These are phyloP conservation scores for Verruconis gallopava DNA, from an alignment of 2,329 filamentous ascomycete species.

Conservation along the genomic window DNA sequence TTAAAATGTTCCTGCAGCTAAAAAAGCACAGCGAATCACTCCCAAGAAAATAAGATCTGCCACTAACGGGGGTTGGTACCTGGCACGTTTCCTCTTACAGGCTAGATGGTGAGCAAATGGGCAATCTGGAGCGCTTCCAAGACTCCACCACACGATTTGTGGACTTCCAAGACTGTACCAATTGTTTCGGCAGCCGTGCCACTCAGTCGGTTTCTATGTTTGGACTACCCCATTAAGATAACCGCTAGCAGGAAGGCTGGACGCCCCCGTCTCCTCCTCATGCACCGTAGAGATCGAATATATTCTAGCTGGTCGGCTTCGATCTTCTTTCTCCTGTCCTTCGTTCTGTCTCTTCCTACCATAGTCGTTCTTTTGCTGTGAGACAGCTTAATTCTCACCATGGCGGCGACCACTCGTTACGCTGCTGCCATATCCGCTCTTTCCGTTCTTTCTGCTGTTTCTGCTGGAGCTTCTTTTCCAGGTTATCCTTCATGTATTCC, in stretches of 20 bases:
- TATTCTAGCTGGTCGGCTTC: neutral
- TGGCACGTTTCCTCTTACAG: too few relatives aligned
- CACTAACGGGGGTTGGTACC: too few relatives aligned
- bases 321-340: neutral
- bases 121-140: too few relatives aligned
- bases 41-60: too few relatives aligned
- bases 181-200: too few relatives aligned
- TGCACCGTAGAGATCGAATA: too few relatives aligned
- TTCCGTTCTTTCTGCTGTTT: neutral
- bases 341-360: neutral
- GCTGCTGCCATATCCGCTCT: neutral
- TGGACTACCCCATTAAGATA: neutral
- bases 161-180: too few relatives aligned
- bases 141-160: too few relatives aligned
- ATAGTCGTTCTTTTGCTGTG: neutral
- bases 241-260: neutral
- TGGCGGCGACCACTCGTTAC: neutral
- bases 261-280: neutral
- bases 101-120: too few relatives aligned
- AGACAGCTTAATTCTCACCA: neutral
- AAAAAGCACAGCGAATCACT: too few relatives aligned
- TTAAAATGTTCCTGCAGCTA: too few relatives aligned
- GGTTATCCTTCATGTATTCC: conserved; percentile 3
- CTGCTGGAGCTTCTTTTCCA: neutral
- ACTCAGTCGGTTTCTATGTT: too few relatives aligned